Conservation (phyloP, 2,329 filamentous ascomycete genomes). For the Penicillium sp. region DNA sequence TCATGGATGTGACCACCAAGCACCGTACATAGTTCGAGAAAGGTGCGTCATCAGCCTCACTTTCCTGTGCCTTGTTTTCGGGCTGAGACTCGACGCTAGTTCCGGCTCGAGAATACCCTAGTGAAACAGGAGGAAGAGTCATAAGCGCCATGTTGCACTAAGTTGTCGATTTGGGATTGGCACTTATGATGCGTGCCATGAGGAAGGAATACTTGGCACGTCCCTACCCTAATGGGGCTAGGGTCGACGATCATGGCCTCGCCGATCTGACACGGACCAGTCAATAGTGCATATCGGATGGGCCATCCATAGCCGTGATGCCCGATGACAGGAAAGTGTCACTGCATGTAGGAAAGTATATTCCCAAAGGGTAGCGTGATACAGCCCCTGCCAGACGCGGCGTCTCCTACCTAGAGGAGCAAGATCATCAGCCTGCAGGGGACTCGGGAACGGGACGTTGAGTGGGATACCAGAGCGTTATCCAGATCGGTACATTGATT, state of each 20-base stretch:
- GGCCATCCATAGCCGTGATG: constrained; percentile 1
- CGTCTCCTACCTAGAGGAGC: neutral
- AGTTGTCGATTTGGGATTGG: constrained; percentile 1
- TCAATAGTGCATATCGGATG: constrained; percentile 13
- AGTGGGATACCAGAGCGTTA: neutral
- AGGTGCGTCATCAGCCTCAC: constrained; percentile 13
- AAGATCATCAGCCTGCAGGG: neutral
- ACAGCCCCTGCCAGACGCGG: neutral
- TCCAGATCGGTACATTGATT: neutral
- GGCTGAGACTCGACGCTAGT: neutral
- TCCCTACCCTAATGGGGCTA: constrained; percentile 4
- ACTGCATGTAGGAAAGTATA: neutral
- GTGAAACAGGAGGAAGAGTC: neutral
- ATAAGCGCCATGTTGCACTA: constrained; percentile 8
- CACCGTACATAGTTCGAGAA: constrained; percentile 7
- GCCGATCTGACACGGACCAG: constrained; percentile 18
- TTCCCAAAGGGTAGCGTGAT: neutral
- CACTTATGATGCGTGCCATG: constrained; percentile 12
- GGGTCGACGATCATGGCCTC: constrained; percentile 9
- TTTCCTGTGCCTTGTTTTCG: neutral
- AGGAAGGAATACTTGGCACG: constrained; percentile 9
- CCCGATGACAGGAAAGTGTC: neutral
- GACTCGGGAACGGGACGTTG: neutral
- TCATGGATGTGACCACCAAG: constrained; percentile 4
- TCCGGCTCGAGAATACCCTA: constrained; percentile 1